Conservation (phyloP, 371 early-diverging fungal genomes). For the Basidiobolus meristosporus region DNA sequence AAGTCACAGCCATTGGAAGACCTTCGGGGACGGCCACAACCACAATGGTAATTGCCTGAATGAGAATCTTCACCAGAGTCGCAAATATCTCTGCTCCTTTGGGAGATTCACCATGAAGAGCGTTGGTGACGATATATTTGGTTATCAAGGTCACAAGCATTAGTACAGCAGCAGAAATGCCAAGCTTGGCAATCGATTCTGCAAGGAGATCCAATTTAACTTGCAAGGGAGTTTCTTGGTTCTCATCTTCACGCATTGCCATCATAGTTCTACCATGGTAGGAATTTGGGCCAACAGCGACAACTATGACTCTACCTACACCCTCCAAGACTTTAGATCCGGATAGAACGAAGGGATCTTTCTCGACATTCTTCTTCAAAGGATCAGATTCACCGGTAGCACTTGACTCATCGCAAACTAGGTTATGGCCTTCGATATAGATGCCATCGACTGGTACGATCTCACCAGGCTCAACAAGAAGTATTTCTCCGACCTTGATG, state of each 20-base stretch:
- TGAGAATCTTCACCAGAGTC: conserved; percentile 38
- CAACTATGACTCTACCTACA: conserved; percentile 43
- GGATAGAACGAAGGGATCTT: conserved; percentile 8
- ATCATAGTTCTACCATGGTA: conserved; percentile 63
- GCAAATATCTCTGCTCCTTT: too few species aligned
- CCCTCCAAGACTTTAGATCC: conserved; percentile 65
- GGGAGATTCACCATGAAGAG: conserved; percentile 17
- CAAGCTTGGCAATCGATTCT: conserved; percentile 46
- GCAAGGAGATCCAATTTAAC: conserved; percentile 41
- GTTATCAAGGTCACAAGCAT: conserved; percentile 39
- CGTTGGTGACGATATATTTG: conserved; percentile 25
- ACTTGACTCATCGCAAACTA: conserved; percentile 79
- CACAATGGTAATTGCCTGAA: conserved; percentile 44
- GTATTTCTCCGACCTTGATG: conserved; percentile 72
- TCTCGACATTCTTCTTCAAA: conserved; percentile 54
- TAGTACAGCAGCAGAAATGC: conserved; percentile 34
- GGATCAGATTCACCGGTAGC: conserved; percentile 87
- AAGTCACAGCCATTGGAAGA: conserved; percentile 53
- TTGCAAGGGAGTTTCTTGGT: conserved; percentile 40
- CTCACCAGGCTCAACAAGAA: conserved; percentile 87
- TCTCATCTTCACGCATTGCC: conserved; percentile 24
- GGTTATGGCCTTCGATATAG: conserved; percentile 54
- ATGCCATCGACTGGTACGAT: conserved; percentile 85
- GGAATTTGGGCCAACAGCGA: conserved; percentile 43
- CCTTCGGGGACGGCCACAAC: conserved; percentile 73